Percentiles rank a stretch among this genome's conserved stretches.
Evolutionary conservation across 768 basidiomycete species (phyloP).

Genomic region (Collybiopsis confluens): DNA sequence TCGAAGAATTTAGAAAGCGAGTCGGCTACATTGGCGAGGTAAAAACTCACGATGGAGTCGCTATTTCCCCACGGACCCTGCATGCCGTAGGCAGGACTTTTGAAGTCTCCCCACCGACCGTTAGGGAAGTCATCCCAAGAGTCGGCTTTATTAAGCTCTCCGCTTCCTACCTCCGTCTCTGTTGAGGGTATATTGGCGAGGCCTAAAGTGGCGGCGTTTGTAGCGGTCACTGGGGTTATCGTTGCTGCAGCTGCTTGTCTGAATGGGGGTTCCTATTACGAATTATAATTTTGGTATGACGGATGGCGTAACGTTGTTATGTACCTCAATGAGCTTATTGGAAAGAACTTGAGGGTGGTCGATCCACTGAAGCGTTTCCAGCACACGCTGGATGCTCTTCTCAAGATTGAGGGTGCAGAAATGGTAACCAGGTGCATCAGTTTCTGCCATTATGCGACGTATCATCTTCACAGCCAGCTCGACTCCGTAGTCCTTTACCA

Average conservation of each 20-base stretch:
- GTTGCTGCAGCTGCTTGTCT: constrained; percentile 24
- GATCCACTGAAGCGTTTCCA: constrained; percentile 79
- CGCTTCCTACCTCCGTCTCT: constrained; percentile 59
- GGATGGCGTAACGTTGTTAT: constrained; percentile 11
- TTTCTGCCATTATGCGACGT: constrained; percentile 46
- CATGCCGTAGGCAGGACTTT: constrained; percentile 91
- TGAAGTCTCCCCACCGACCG: constrained; percentile 95
- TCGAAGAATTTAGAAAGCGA: not conserved
- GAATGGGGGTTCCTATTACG: constrained; percentile 34
- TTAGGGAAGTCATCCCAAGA: constrained; percentile 98
- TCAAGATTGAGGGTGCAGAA: constrained; percentile 97
- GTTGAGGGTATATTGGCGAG: constrained; percentile 45
- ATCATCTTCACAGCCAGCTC: constrained; percentile 81
- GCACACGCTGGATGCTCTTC: constrained; percentile 83
- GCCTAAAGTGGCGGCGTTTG: constrained; percentile 54
- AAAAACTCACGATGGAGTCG: constrained; percentile 45
- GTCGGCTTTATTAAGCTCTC: constrained; percentile 72
- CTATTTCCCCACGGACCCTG: constrained; percentile 76
- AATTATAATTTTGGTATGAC: not conserved
- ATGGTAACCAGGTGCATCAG: constrained; percentile 72
- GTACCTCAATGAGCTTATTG: constrained; percentile 69
- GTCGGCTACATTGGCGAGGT: not conserved
- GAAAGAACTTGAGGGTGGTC: constrained; percentile 32
- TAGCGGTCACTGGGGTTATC: constrained; percentile 64
- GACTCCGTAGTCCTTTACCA: constrained; percentile 94